phyloP scores from a whole-genome alignment of 352 stramenopile species.

The Elongisporangium senticosum region DNA sequence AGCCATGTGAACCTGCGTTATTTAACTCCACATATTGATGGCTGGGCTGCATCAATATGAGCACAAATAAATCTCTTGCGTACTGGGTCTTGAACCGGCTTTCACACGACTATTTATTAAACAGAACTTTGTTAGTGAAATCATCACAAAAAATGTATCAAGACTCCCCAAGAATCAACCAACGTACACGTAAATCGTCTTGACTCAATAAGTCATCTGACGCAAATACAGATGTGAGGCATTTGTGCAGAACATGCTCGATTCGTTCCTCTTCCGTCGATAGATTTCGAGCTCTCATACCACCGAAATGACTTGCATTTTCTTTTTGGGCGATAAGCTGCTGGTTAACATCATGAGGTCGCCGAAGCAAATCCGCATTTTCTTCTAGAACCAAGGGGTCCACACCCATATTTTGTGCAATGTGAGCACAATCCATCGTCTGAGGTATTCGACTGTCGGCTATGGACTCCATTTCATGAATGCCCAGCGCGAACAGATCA shows the following conservation, averaged over 20 bases:
- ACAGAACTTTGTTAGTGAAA: constrained; percentile 2
- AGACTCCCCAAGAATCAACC: background rate
- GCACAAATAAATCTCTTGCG: constrained; percentile 70
- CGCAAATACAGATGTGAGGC: constrained; percentile 75
- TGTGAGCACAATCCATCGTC: constrained; percentile 1
- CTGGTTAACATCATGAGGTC: constrained; percentile 41
- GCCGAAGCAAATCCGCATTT: constrained; percentile 29
- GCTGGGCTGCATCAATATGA: constrained; percentile 83
- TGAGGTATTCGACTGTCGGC: background rate
- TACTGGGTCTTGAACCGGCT: constrained; percentile 60
- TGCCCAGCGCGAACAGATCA: constrained; percentile 23
- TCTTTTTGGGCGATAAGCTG: constrained; percentile 6
- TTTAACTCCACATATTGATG: constrained; percentile 64
- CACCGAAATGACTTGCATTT: background rate
- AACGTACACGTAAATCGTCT: constrained; percentile 48
- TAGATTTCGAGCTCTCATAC: constrained; percentile 20
- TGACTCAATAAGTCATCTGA: constrained; percentile 59
- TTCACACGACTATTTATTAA: constrained; percentile 41
- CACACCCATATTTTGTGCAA: constrained; percentile 29
- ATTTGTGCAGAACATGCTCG: constrained; percentile 79
- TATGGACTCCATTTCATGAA: constrained; percentile 13
- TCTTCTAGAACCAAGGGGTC: constrained; percentile 28
- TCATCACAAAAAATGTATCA: background rate
- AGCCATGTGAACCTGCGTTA: constrained; percentile 12
- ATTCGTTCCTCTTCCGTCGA: constrained; percentile 73